Percentiles rank a stretch among this genome's conserved stretches.
These are phyloP conservation scores for Fagopyrum tataricum DNA, from an alignment of 148 eudicot species.

Conservation along the genomic window DNA sequence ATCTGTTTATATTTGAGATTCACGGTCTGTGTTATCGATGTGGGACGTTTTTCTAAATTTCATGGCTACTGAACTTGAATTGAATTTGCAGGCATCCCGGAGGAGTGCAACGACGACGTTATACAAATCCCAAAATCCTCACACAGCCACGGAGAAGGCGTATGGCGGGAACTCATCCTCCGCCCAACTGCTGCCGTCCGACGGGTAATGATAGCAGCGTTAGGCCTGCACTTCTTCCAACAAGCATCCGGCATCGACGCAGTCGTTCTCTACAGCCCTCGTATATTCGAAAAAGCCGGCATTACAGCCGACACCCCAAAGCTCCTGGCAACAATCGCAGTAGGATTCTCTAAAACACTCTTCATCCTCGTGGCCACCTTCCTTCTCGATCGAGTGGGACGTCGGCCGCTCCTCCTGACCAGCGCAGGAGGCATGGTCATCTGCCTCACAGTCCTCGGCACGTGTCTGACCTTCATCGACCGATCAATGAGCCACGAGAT, in stretches of 20 bases:
- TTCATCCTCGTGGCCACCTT: constrained; percentile 38
- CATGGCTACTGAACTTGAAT: too few relatives aligned
- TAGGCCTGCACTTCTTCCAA: constrained; percentile 50
- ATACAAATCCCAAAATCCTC: constrained; percentile 16
- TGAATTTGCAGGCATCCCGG: constrained; percentile 25
- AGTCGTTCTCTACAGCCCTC: constrained; percentile 43
- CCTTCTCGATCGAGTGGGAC: constrained; percentile 28
- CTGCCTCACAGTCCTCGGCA: constrained; percentile 28
- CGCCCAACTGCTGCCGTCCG: constrained; percentile 36
- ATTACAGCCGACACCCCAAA: constrained; percentile 18
- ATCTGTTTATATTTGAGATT: too few relatives aligned
- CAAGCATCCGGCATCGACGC: constrained; percentile 47
- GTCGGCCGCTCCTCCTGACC: constrained; percentile 24
- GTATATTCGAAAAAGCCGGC: constrained; percentile 41
- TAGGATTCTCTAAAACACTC: constrained; percentile 28
- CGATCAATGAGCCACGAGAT: constrained; percentile 19
- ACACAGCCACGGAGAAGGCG: constrained; percentile 22
- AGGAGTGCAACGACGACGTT: constrained; percentile 29
- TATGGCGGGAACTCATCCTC: constrained; percentile 36
- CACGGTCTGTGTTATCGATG: too few relatives aligned
- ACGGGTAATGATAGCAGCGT: constrained; percentile 29
- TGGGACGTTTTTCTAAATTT: too few relatives aligned
- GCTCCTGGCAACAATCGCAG: constrained; percentile 32
- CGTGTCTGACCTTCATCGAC: constrained; percentile 42
- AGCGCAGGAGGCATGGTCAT: constrained; percentile 42